Percentiles rank a stretch among this genome's conserved stretches.
Evolutionary conservation across 148 eudicot genomes (phyloP).

Genomic region (Silene latifolia): DNA sequence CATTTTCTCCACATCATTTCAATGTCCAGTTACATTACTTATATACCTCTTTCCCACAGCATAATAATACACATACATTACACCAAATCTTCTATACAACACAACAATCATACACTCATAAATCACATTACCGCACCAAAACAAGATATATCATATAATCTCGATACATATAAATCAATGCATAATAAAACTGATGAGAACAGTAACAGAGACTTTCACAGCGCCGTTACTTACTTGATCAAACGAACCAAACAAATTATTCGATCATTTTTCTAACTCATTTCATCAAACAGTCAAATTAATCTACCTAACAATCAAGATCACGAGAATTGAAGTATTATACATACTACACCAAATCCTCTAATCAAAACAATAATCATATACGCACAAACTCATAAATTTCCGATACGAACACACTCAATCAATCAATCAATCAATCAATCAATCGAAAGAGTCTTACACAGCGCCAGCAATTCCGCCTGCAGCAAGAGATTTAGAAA

Average conservation of each 20-base stretch:
- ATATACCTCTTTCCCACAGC: no score
- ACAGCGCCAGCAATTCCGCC: conserved; percentile 90
- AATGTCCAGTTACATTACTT: no score
- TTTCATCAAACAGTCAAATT: conserved; percentile 2
- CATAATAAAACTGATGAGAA: no score
- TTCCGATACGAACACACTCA: background rate
- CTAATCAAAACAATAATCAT: background rate
- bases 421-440: background rate
- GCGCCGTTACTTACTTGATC: no score
- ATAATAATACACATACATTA: background rate
- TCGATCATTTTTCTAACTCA: background rate
- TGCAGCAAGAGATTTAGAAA: conserved; percentile 74
- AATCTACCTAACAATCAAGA: background rate
- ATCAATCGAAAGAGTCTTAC: conserved; percentile 35
- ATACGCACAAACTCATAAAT: background rate
- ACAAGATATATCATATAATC: no score
- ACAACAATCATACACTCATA: background rate
- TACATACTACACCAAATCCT: background rate
- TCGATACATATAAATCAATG: no score
- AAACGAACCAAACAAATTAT: no score
- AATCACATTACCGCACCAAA: background rate
- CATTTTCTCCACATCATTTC: background rate
- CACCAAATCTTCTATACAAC: background rate
- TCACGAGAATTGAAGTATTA: background rate
- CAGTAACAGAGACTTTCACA: no score